These are phyloP conservation scores for Quercus agrifolia DNA, from an alignment of 306 rosid genomes.

Conservation along the genomic window DNA sequence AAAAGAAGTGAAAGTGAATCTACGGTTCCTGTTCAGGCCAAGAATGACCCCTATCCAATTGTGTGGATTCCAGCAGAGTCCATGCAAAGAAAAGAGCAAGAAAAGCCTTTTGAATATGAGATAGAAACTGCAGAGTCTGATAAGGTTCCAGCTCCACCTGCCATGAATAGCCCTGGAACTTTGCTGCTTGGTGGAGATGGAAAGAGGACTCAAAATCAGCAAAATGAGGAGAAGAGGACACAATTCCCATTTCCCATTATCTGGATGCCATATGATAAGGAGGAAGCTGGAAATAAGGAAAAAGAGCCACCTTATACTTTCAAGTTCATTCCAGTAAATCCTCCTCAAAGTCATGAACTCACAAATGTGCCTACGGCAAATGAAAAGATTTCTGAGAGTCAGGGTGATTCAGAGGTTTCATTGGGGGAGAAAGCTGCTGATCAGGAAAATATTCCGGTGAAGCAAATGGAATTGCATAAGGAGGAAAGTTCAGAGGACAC, in stretches of 20 bases:
- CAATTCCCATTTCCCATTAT: conserved; percentile 52
- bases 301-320: conserved; percentile 21
- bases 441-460: conserved; percentile 36
- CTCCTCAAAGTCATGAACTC: neutral
- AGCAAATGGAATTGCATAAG: conserved; percentile 30
- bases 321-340: conserved; percentile 25
- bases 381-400: conserved; percentile 1
- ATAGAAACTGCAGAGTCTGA: conserved; percentile 23
- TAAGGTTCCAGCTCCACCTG: conserved; percentile 29
- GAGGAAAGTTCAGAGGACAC: conserved; percentile 19
- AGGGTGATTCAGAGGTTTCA: neutral
- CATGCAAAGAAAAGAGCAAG: conserved; percentile 21
- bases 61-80: conserved; percentile 52
- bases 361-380: neutral
- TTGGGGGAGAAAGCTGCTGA: neutral
- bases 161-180: conserved; percentile 20
- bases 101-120: neutral
- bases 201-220: conserved; percentile 17
- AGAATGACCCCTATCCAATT: conserved; percentile 38
- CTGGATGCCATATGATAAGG: conserved; percentile 62
- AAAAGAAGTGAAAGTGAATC: conserved; percentile 24
- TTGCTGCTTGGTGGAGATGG: conserved; percentile 28
- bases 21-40: conserved; percentile 32
- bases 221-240: conserved; percentile 8
- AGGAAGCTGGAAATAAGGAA: conserved; percentile 24